Percentiles rank a stretch among this genome's conserved stretches.
phyloP scores from a whole-genome alignment of 2,329 filamentous ascomycete species.

The Uncinocarpus reesii region DNA sequence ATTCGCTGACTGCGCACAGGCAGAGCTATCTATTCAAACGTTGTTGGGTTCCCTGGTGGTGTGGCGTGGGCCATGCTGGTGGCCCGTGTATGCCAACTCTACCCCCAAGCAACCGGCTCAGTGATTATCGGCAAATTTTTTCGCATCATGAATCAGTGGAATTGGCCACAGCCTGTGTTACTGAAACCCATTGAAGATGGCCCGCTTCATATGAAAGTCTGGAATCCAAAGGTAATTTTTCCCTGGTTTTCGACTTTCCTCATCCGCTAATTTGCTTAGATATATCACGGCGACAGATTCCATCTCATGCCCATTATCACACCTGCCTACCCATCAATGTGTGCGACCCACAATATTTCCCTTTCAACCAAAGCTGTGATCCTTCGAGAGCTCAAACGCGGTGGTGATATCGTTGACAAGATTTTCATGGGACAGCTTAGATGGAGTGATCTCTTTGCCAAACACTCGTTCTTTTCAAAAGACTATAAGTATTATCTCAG shows the following conservation, averaged over 20 bases:
- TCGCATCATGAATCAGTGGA: constrained; percentile 79
- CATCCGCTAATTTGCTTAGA: constrained; percentile 31
- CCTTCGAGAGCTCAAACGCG: constrained; percentile 68
- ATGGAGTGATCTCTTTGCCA: constrained; percentile 82
- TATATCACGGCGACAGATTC: constrained; percentile 68
- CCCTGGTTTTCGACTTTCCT: not conserved
- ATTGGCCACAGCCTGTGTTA: constrained; percentile 86
- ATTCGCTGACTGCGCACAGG: constrained; percentile 29
- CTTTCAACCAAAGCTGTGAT: constrained; percentile 77
- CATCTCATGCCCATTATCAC: constrained; percentile 98
- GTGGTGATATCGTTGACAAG: constrained; percentile 62
- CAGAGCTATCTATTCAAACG: constrained; percentile 87
- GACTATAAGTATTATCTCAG: constrained; percentile 95
- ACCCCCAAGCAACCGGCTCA: constrained; percentile 80
- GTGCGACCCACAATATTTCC: constrained; percentile 88
- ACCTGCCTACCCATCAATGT: constrained; percentile 95
- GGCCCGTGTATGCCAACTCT: constrained; percentile 88
- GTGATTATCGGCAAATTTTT: constrained; percentile 93
- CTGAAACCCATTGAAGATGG: constrained; percentile 80
- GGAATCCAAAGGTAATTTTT: constrained; percentile 71
- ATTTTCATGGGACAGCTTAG: constrained; percentile 66
- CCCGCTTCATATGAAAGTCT: constrained; percentile 70
- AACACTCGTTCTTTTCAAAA: constrained; percentile 85
- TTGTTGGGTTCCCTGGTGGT: constrained; percentile 91
- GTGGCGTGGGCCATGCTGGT: constrained; percentile 98